These are phyloP conservation scores for Apiotrichum porosum DNA, from an alignment of 1,284 basidiomycete genomes.

Conservation along the genomic window DNA sequence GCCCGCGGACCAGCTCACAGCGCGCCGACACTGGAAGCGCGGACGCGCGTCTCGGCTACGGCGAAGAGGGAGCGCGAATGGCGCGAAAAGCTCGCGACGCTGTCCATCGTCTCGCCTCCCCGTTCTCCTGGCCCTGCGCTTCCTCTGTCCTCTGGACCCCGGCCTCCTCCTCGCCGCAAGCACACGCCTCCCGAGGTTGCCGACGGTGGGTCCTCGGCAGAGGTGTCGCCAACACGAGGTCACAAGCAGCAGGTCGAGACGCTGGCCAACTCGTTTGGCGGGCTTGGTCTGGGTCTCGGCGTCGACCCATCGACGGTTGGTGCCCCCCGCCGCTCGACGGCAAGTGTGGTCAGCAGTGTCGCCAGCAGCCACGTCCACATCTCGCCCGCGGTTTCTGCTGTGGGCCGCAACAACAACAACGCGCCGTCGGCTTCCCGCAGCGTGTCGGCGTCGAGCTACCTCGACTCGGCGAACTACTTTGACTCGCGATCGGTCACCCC, in stretches of 20 bases:
- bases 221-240: too few species aligned
- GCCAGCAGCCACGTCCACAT: neutral
- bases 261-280: too few species aligned
- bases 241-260: too few species aligned
- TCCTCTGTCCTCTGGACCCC: neutral
- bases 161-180: slow-evolving; percentile 4
- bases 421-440: neutral
- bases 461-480: neutral
- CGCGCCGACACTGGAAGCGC: too few species aligned
- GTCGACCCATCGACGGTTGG: too few species aligned
- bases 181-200: too few species aligned
- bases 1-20: neutral
- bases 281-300: too few species aligned
- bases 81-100: slow-evolving; percentile 31
- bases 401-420: neutral
- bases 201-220: too few species aligned
- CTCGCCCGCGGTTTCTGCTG: neutral
- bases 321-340: too few species aligned
- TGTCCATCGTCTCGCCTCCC: slow-evolving; percentile 7
- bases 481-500: too few species aligned
- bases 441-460: neutral
- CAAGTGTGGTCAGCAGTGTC: too few species aligned
- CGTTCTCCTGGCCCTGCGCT: neutral
- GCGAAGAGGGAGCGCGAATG: slow-evolving; percentile 30
- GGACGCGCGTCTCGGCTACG: slow-evolving; percentile 1